phyloP scores from a whole-genome alignment of 2,329 filamentous ascomycete genomes.

The Ophiostoma montium region DNA sequence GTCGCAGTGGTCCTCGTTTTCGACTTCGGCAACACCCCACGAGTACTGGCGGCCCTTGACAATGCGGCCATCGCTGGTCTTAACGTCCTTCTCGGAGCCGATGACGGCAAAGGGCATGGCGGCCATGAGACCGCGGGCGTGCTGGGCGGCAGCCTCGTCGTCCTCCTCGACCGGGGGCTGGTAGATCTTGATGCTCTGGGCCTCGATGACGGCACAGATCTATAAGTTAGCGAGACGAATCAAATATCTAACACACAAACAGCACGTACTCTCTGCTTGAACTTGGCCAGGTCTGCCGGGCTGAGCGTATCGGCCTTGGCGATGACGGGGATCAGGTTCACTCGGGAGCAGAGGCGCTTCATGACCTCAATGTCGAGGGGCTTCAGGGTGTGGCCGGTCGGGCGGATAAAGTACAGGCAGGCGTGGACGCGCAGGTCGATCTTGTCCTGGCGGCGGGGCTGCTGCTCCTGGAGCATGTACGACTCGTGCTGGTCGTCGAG shows the following conservation, averaged over 20 bases:
- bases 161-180: constrained; percentile 96
- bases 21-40: constrained; percentile 98
- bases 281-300: constrained; percentile 76
- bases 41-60: constrained; percentile 98
- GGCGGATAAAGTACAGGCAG: constrained; percentile 97
- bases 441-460: constrained; percentile 94
- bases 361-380: constrained; percentile 98
- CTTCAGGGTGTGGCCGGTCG: constrained; percentile 96
- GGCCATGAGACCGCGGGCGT: constrained; percentile 85
- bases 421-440: constrained; percentile 98
- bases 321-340: constrained; percentile 96
- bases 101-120: constrained; percentile 99
- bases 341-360: constrained; percentile 95
- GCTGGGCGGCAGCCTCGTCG: constrained; percentile 87
- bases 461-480: constrained; percentile 99
- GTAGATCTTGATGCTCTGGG: constrained; percentile 99
- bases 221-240: constrained; percentile 22
- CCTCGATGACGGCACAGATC: constrained; percentile 92
- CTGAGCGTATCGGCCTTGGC: constrained; percentile 98
- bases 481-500: constrained; percentile 99
- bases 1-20: constrained; percentile 99
- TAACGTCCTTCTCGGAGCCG: constrained; percentile 97
- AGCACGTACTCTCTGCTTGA: constrained; percentile 69
- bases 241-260: too few relatives aligned
- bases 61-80: constrained; percentile 87